Base-by-base conservation (phyloP, 306 rosid species). In the Gleditsia sinensis region DNA sequence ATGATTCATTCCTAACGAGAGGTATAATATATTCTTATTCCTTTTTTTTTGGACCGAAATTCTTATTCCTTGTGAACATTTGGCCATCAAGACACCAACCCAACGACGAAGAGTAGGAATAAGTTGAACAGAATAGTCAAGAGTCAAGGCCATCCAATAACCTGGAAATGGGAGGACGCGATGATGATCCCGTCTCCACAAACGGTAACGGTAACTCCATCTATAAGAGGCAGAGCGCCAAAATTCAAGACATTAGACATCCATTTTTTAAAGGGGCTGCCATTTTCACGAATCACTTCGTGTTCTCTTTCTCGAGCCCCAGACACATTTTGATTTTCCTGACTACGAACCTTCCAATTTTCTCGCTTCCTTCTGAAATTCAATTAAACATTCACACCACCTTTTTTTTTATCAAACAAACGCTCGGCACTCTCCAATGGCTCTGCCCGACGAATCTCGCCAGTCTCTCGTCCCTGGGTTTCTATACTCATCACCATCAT, bases 391-490 rank as follows among this genome's bases (percentile, higher is more conserved):
- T 1, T 7, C n/a, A n/a, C n/a, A n/a, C 42, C 2, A 48, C 19
- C 3, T 13, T 48, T 8, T 13, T 14, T 48, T 1, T 1, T 40
- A 0, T 1, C 16, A 46, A 17, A 2, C 10, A 13, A n/a, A 14
- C 16, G 3, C 11, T 27, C 46, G 1, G 50, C 9, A 20, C 20
- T 10, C 19, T 0, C 23, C 60, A 16, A 72, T 67, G 79, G 77
- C 75, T 50, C 53, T 24, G 48, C 16, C 75, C 23, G 45, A 51
- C 1, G 67, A 65, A 21, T 48, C 75, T 57, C 55, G 65, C 9
- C 51, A 27, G 3, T 49, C 86, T 62, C 83, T 81, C 14, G 21
- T 86, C 50, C 86, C 88, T 17, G 80, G 76, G 36, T 83, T 71
- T 51, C 67, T 87, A 0, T 84, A 87, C 67, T 64, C 82, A 6